Evolutionary conservation across 805 yeast species (phyloP).

Genomic region (Metschnikowia amazonensis): DNA sequence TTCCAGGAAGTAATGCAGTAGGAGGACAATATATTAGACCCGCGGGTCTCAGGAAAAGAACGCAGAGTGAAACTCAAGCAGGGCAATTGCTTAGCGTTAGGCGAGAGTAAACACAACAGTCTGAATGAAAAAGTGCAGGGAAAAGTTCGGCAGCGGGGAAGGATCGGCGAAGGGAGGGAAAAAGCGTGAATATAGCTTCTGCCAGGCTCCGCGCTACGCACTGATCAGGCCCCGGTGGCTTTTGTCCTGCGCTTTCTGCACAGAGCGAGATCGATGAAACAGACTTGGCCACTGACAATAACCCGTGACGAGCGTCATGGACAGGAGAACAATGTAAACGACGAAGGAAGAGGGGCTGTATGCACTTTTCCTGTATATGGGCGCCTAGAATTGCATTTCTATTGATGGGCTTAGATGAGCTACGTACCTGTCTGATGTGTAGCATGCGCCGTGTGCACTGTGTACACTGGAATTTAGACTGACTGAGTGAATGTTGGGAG

Average conservation of each 20-base stretch:
- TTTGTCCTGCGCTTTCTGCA: conserved; percentile 5
- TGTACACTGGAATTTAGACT: no score
- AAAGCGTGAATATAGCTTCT: neutral
- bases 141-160: neutral
- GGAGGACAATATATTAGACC: neutral
- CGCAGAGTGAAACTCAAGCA: conserved; percentile 1
- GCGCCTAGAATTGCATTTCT: neutral
- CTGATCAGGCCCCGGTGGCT: conserved; percentile 7
- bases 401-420: no score
- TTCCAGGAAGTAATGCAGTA: neutral
- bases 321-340: neutral
- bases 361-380: neutral
- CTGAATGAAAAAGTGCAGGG: neutral
- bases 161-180: neutral
- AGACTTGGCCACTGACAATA: neutral
- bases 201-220: conserved; percentile 4
- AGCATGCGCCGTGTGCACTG: no score
- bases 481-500: no score
- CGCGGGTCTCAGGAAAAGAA: neutral
- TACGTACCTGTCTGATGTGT: no score
- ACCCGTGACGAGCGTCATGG: no score
- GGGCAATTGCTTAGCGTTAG: neutral
- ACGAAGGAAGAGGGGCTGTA: neutral
- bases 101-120: neutral
- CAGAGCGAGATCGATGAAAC: neutral